These are phyloP conservation scores for Jackrogersella multiformis DNA, from an alignment of 495 filamentous ascomycete species.

Conservation along the genomic window DNA sequence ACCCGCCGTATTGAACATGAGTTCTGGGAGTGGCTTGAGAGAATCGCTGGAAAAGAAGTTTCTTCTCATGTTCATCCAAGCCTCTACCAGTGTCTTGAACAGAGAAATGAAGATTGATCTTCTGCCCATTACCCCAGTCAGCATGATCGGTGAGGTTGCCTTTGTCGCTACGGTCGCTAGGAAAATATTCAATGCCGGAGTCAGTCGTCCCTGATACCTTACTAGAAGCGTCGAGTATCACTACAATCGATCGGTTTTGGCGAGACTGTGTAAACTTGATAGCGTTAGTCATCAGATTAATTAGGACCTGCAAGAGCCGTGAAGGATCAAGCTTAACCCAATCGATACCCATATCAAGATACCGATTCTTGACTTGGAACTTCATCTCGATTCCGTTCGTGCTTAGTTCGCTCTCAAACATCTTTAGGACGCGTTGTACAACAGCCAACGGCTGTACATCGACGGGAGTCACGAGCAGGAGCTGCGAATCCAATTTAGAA, in stretches of 20 bases:
- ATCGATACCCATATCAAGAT: conserved; percentile 67
- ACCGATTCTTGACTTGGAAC: conserved; percentile 72
- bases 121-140: conserved; percentile 76
- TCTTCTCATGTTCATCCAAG: conserved; percentile 75
- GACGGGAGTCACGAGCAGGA: conserved; percentile 78
- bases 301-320: conserved; percentile 78
- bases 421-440: conserved; percentile 74
- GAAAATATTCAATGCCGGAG: conserved; percentile 60
- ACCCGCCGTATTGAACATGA: conserved; percentile 83
- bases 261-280: conserved; percentile 80
- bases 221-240: conserved; percentile 73
- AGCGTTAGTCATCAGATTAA: conserved; percentile 81
- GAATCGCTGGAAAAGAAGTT: conserved; percentile 81
- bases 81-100: conserved; percentile 84
- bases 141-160: conserved; percentile 60
- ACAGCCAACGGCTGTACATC: conserved; percentile 74
- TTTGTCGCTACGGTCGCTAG: conserved; percentile 59
- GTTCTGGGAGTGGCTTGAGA: conserved; percentile 80
- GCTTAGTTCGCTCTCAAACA: conserved; percentile 83
- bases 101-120: conserved; percentile 75
- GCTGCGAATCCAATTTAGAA: conserved; percentile 84
- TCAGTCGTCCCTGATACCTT: conserved; percentile 58
- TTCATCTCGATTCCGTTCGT: conserved; percentile 76
- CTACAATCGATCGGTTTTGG: conserved; percentile 68
- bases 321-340: conserved; percentile 85